Conservation (phyloP, 345 rosid species). For the Brassica incana region DNA sequence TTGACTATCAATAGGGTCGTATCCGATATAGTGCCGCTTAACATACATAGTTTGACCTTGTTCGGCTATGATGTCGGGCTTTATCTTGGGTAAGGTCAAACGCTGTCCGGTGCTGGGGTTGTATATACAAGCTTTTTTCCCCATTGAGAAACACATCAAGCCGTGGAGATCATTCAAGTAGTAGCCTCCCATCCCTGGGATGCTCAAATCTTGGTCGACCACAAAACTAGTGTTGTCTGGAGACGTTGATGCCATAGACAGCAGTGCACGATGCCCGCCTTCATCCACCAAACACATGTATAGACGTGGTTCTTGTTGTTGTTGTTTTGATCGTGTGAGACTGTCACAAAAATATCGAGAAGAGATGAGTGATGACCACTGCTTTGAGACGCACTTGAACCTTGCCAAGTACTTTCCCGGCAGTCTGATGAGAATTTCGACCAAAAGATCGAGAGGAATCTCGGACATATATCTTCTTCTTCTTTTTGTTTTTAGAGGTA, state of each 20-base stretch:
- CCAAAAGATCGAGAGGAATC: neutral
- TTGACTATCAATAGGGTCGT: neutral
- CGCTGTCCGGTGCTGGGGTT: neutral
- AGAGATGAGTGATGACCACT: constrained; percentile 8
- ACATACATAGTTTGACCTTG: neutral
- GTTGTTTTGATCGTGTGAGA: neutral
- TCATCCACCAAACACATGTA: neutral
- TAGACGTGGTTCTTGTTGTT: neutral
- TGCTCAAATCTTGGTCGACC: neutral
- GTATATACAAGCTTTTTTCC: neutral
- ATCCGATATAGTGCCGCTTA: neutral
- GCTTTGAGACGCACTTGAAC: constrained; percentile 24
- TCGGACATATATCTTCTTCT: neutral
- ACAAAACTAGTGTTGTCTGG: neutral
- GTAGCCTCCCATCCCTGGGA: neutral
- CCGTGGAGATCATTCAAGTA: neutral
- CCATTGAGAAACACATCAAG: neutral
- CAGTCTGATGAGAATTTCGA: neutral
- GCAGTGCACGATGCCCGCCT: neutral
- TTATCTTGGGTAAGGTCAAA: neutral
- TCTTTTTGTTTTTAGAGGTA: neutral
- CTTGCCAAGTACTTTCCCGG: neutral
- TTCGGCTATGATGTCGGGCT: neutral
- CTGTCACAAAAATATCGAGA: neutral
- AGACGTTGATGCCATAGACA: neutral